A percentile compares a stretch with the other conserved stretches of the same genome.
These are phyloP conservation scores for Podospora pseudoanserina DNA, from an alignment of 495 filamentous ascomycete genomes.

Conservation along the genomic window DNA sequence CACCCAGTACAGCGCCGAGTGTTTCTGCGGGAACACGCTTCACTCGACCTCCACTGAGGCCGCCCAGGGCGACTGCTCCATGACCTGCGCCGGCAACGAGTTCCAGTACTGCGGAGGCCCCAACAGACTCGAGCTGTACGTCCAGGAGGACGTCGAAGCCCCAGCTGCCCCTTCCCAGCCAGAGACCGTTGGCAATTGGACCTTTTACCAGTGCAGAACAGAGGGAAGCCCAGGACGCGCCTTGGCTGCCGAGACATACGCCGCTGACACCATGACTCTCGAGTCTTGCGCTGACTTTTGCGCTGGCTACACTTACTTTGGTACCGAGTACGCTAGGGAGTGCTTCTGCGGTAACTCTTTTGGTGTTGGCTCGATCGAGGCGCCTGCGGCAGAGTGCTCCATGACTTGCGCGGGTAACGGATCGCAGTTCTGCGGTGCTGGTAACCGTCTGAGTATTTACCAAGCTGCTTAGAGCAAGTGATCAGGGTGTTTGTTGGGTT, in stretches of 20 bases:
- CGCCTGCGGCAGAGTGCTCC: conserved; percentile 31
- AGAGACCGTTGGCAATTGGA: conserved; percentile 30
- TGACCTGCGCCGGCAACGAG: conserved; percentile 40
- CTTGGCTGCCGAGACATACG: conserved; percentile 17
- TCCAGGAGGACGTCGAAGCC: conserved; percentile 15
- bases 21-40: conserved; percentile 45
- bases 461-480: background rate
- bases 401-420: conserved; percentile 40
- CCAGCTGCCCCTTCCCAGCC: conserved; percentile 23
- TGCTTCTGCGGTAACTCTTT: conserved; percentile 42
- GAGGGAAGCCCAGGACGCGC: conserved; percentile 33
- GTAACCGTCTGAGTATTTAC: conserved; percentile 34
- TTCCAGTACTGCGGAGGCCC: conserved; percentile 42
- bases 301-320: conserved; percentile 34
- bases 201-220: conserved; percentile 37
- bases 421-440: conserved; percentile 39
- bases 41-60: conserved; percentile 28
- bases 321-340: conserved; percentile 37
- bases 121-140: conserved; percentile 41
- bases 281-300: conserved; percentile 39
- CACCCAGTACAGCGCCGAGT: conserved; percentile 46
- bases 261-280: conserved; percentile 34
- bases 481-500: background rate
- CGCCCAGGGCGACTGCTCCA: conserved; percentile 35
- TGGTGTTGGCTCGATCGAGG: conserved; percentile 25